Conservation (phyloP, 169 alveolate genomes). For the Blepharisma undulans region DNA sequence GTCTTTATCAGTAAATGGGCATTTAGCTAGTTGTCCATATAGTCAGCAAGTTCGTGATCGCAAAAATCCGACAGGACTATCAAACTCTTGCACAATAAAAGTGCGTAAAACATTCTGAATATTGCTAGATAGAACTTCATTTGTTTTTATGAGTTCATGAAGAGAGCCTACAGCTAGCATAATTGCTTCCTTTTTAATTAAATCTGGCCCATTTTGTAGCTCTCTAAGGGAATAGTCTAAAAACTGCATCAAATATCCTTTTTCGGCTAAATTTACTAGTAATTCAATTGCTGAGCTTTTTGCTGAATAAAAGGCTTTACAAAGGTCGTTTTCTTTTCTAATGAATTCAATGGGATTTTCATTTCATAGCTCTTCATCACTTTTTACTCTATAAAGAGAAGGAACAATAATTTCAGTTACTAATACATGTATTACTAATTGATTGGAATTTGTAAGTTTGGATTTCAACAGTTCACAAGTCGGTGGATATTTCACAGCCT, state of each 20-base stretch:
- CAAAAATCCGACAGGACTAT: conserved; percentile 42
- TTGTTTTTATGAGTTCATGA: background rate
- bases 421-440: background rate
- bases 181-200: conserved; percentile 2
- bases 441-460: background rate
- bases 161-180: conserved; percentile 12
- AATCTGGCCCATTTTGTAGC: background rate
- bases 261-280: background rate
- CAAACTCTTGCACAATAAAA: conserved; percentile 57
- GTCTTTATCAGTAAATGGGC: conserved; percentile 31
- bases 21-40: conserved; percentile 49
- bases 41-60: conserved; percentile 60
- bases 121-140: background rate
- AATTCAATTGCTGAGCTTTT: conserved; percentile 1
- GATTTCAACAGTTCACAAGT: background rate
- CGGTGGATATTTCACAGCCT: background rate
- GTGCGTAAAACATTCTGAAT: conserved; percentile 39
- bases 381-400: background rate
- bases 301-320: background rate
- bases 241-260: background rate
- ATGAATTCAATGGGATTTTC: conserved; percentile 38
- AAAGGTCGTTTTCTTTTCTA: conserved; percentile 5
- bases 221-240: background rate
- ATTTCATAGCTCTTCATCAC: conserved; percentile 5
- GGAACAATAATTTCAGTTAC: background rate